Evolutionary conservation across 2,329 filamentous ascomycete species (phyloP).

Genomic region (Pseudogymnoascus sp.): DNA sequence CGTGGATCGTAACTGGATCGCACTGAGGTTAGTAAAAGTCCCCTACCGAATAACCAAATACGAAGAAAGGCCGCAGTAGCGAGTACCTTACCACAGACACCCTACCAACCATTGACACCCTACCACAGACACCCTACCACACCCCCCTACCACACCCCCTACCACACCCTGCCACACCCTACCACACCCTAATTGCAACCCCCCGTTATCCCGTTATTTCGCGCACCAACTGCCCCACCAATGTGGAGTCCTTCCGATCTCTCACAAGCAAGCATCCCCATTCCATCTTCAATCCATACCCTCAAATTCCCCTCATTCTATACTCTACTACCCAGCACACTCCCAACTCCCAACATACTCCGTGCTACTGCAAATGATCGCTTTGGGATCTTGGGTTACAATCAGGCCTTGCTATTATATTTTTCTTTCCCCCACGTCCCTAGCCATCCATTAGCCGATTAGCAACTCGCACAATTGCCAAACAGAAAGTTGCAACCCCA

Average conservation of each 20-base stretch:
- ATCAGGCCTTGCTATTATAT: neutral
- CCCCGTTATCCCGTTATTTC: neutral
- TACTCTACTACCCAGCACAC: neutral
- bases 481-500: conserved; percentile 6
- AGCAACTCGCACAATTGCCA: conserved; percentile 4
- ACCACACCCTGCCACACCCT: neutral
- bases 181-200: neutral
- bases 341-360: neutral
- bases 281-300: conserved; percentile 1
- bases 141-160: neutral
- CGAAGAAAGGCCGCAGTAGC: too few relatives aligned
- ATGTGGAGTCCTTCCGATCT: neutral
- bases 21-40: neutral
- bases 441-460: conserved; percentile 3
- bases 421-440: neutral
- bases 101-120: neutral
- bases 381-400: conserved; percentile 2
- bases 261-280: conserved; percentile 3
- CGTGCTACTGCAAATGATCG: neutral
- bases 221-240: neutral
- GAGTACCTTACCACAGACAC: too few relatives aligned
- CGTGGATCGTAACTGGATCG: neutral
- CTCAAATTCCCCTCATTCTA: conserved; percentile 3
- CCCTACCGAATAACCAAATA: neutral
- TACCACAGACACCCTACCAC: neutral